Base-by-base conservation (phyloP, 768 basidiomycete genomes). In the Mycena rebaudengoi region DNA sequence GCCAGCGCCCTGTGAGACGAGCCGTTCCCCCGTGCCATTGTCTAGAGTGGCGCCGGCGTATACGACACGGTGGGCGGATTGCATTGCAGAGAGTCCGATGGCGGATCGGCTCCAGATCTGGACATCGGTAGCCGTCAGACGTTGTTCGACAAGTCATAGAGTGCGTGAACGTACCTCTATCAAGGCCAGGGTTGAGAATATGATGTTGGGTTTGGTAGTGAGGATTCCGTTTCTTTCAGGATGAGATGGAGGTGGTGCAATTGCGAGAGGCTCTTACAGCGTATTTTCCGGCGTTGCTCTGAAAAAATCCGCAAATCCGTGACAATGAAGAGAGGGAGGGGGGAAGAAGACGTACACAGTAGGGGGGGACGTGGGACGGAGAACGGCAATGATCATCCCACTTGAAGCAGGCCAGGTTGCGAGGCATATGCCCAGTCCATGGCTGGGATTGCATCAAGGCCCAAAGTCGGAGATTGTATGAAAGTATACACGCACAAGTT, bases 61-160 rank as follows among this genome's bases (percentile, higher is more conserved):
- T 4, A 30, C 4, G 29, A 65, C 28, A 13, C 12, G 14, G 26
- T 65, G 35, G 29, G 54, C 35, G 1, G 63, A 40, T 29, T 60
- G 35, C 51, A 65, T 46, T 11, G 32, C 23, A 32, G 30, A n/a
- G 6, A 64, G 23, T 25, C 43, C 63, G 7, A 10, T 3, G 2
- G 63, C 14, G 23, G 30, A 28, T 48, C 48, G 30, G 28, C 63
- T 65, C 63, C 63, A 65, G 18, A 10, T 40, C 57, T 65, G 33
- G 1, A 3, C 28, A n/a, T 18, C 12, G n/a, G 13, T 23, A 53
- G 12, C 7, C 21, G 14, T 18, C 20, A 10, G n/a, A n/a, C 7
- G 11, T 43, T 23, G 13, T 2, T 6, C 30, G 37, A 20, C 14
- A 16, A 23, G 32, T 29, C 4, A 2, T 40, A n/a, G 7, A 7